These are phyloP conservation scores for Lentinula sp. DNA, from an alignment of 768 basidiomycete species.

Conservation along the genomic window DNA sequence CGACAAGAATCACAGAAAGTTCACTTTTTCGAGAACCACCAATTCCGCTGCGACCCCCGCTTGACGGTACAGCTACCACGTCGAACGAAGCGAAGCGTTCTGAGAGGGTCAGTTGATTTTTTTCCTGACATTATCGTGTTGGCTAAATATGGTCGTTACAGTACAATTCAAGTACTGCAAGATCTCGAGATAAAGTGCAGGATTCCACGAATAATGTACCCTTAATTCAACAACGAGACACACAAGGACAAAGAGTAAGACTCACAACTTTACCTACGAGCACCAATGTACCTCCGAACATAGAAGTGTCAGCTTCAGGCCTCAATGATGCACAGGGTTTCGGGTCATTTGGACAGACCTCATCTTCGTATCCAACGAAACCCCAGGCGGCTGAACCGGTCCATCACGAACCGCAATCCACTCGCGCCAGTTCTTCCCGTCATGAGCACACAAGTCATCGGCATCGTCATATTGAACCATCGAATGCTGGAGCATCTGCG, in stretches of 20 bases:
- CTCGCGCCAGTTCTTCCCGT: neutral
- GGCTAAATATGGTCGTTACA: neutral
- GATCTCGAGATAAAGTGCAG: neutral
- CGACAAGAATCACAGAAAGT: neutral
- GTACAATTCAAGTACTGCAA: neutral
- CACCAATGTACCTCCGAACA: neutral
- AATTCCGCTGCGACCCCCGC: neutral
- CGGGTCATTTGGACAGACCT: neutral
- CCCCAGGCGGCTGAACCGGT: neutral
- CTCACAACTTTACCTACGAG: neutral
- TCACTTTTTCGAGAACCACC: neutral
- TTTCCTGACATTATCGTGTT: neutral
- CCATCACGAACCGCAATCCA: neutral
- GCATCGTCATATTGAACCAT: neutral
- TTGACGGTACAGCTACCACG: neutral
- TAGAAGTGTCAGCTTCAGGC: neutral
- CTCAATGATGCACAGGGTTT: neutral
- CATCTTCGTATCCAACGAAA: neutral
- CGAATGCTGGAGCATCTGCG: neutral
- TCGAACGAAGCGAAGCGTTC: neutral
- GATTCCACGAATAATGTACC: neutral
- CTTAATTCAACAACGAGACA: neutral
- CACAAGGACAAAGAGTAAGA: neutral
- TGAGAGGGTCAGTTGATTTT: neutral
- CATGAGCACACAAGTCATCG: neutral